phyloP scores from a whole-genome alignment of 2,329 filamentous ascomycete species.

The Cladosporium sp. region DNA sequence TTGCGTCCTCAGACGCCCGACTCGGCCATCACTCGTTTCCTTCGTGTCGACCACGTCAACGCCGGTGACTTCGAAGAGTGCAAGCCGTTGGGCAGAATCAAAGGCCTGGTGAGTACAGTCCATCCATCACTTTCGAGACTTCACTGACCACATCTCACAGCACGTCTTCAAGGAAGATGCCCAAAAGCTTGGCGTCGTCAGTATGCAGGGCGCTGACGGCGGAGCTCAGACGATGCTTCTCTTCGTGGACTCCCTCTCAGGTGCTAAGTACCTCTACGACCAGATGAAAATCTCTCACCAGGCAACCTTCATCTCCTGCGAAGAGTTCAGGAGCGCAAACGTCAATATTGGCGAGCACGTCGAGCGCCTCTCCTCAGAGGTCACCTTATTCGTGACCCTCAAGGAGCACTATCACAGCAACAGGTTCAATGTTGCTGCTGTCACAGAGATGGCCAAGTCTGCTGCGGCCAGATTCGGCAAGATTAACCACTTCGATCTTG shows the following conservation, averaged over 20 bases:
- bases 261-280: not conserved
- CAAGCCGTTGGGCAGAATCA: not conserved
- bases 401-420: not conserved
- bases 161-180: slow-evolving; percentile 1
- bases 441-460: not conserved
- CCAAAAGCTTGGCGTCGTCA: not conserved
- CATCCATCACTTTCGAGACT: not conserved
- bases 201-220: not conserved
- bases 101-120: not conserved
- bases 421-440: not conserved
- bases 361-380: not conserved
- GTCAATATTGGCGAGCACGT: not conserved
- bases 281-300: not conserved
- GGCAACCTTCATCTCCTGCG: not conserved
- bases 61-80: not conserved
- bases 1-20: not conserved
- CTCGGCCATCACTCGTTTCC: not conserved
- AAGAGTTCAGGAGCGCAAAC: not conserved
- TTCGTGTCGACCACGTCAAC: not conserved
- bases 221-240: not conserved
- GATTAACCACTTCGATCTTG: not conserved
- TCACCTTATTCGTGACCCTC: not conserved
- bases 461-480: slow-evolving; percentile 1
- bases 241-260: not conserved
- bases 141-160: not conserved